A percentile compares a stretch with the other conserved stretches of the same genome.
These are phyloP conservation scores for Penicillium paradoxum DNA, from an alignment of 495 filamentous ascomycete genomes.

Conservation along the genomic window DNA sequence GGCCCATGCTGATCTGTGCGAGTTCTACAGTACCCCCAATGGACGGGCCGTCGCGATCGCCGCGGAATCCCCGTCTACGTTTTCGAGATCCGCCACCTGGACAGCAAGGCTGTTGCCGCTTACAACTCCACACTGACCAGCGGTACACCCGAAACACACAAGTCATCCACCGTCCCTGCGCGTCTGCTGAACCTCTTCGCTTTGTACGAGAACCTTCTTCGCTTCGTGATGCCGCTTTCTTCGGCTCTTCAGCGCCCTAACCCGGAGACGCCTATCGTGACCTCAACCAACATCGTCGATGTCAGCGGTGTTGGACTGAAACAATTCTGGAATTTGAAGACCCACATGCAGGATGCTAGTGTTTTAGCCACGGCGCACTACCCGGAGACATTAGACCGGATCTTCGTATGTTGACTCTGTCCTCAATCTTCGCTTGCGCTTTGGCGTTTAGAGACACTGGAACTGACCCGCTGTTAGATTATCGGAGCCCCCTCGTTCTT, in stretches of 20 bases:
- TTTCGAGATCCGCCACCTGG: slow-evolving; percentile 76
- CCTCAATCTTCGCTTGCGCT: not conserved
- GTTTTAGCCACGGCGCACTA: slow-evolving; percentile 86
- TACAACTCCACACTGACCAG: slow-evolving; percentile 61
- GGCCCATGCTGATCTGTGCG: not conserved
- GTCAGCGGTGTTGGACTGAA: slow-evolving; percentile 76
- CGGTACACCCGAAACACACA: slow-evolving; percentile 54
- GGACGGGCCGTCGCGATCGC: slow-evolving; percentile 81
- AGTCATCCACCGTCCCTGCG: slow-evolving; percentile 46
- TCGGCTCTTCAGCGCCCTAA: slow-evolving; percentile 67
- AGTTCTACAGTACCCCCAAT: slow-evolving; percentile 73
- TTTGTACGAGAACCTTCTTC: slow-evolving; percentile 83
- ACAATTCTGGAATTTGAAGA: slow-evolving; percentile 90
- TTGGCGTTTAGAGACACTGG: not conserved
- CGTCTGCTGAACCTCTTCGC: slow-evolving; percentile 78
- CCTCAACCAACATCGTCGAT: slow-evolving; percentile 86
- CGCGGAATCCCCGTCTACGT: slow-evolving; percentile 87
- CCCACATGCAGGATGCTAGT: slow-evolving; percentile 86
- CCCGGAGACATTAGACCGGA: slow-evolving; percentile 82
- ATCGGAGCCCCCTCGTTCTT: slow-evolving; percentile 89
- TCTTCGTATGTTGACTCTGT: slow-evolving; percentile 56
- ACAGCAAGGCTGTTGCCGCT: slow-evolving; percentile 70
- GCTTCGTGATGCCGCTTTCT: slow-evolving; percentile 80
- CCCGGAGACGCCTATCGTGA: slow-evolving; percentile 72
- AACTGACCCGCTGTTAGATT: slow-evolving; percentile 46